Conservation (phyloP, 495 filamentous ascomycete species). For the Hypoxylon lenormandii region DNA sequence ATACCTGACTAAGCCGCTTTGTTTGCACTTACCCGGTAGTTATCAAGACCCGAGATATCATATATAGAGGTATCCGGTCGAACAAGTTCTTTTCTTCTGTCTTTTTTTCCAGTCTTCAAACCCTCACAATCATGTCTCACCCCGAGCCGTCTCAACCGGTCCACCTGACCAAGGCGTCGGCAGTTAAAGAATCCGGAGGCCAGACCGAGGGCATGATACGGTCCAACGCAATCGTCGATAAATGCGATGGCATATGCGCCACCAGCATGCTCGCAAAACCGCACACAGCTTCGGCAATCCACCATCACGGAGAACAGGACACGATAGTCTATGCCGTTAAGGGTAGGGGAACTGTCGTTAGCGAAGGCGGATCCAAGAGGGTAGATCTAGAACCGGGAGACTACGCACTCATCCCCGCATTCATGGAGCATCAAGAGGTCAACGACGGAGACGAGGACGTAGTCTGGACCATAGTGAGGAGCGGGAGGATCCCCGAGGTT, state of each 20-base stretch:
- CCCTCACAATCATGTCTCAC: slow-evolving; percentile 35
- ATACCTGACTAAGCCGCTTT: slow-evolving; percentile 38
- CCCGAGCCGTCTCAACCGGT: slow-evolving; percentile 47
- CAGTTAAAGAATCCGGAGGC: slow-evolving; percentile 44
- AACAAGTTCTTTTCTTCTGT: neutral
- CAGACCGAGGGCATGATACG: slow-evolving; percentile 69
- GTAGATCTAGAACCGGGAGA: slow-evolving; percentile 64
- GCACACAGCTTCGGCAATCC: slow-evolving; percentile 63
- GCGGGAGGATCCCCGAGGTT: slow-evolving; percentile 62
- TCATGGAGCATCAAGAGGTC: slow-evolving; percentile 67
- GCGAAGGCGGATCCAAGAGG: slow-evolving; percentile 51
- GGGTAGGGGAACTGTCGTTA: slow-evolving; percentile 62
- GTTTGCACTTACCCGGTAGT: slow-evolving; percentile 29
- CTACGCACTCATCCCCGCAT: slow-evolving; percentile 68
- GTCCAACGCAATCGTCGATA: slow-evolving; percentile 64
- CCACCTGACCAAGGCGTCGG: slow-evolving; percentile 44
- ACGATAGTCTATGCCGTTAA: slow-evolving; percentile 66
- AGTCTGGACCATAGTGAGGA: slow-evolving; percentile 66
- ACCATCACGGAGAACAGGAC: slow-evolving; percentile 68
- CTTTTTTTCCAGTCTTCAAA: neutral
- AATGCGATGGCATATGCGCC: slow-evolving; percentile 62
- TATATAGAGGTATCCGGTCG: neutral
- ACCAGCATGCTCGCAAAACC: slow-evolving; percentile 67
- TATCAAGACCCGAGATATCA: neutral
- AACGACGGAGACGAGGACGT: slow-evolving; percentile 68